Percentiles rank a stretch among this genome's conserved stretches.
phyloP scores from a whole-genome alignment of 176 grass and related monocot species.

The Carex cristatella region DNA sequence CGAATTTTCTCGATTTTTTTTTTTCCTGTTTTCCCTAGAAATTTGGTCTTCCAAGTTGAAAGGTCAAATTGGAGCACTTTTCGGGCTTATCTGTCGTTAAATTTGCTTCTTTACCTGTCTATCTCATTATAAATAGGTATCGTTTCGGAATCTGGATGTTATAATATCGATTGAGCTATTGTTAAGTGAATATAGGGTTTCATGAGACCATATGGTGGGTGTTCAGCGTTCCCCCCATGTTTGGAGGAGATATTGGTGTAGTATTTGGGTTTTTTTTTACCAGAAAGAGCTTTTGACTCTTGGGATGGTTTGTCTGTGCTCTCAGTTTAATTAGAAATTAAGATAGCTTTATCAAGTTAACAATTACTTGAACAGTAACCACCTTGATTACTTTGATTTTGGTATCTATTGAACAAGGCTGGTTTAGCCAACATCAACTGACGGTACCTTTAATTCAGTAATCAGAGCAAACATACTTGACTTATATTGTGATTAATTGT shows the following conservation, averaged over 20 bases:
- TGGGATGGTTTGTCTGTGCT: neutral
- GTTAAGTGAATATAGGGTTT: conserved; percentile 6
- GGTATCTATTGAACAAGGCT: neutral
- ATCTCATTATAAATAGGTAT: neutral
- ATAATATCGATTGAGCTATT: neutral
- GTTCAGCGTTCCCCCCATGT: neutral
- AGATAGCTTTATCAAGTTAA: neutral
- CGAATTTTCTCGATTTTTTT: conserved; percentile 6
- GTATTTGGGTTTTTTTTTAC: neutral
- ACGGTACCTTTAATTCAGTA: neutral
- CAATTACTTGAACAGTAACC: neutral
- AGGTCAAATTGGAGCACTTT: neutral
- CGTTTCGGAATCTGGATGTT: conserved; percentile 1
- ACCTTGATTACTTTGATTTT: neutral
- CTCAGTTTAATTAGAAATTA: neutral
- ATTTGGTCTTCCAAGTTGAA: neutral
- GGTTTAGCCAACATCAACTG: neutral
- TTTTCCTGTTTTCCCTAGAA: neutral
- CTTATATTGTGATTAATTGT: neutral
- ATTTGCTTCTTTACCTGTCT: neutral
- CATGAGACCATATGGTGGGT: neutral
- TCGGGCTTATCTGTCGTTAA: neutral
- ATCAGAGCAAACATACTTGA: neutral
- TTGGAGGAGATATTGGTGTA: conserved; percentile 7
- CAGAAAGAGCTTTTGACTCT: neutral